Conservation (phyloP, 164 flowering plant species). For the Tetracentron sinense region DNA sequence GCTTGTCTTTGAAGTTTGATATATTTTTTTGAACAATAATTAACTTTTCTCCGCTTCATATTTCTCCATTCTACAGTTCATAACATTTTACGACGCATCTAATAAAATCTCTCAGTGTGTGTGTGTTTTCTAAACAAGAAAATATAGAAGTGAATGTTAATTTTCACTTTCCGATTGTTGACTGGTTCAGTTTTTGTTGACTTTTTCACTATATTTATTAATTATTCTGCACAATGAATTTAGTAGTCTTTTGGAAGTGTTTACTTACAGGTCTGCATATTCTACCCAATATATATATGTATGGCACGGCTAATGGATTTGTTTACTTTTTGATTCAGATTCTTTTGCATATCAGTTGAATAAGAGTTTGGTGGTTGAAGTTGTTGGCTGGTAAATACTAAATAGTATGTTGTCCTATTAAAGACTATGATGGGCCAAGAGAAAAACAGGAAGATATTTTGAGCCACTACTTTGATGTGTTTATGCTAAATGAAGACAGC, state of each 20-base stretch:
- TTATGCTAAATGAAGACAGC: conserved; percentile 50
- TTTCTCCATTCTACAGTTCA: no score
- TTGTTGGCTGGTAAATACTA: not conserved
- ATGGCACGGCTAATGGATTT: not conserved
- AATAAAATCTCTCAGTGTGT: no score
- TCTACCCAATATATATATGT: no score
- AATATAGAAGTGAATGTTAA: no score
- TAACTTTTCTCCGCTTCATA: not conserved
- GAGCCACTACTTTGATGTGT: conserved; percentile 27
- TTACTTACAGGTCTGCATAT: not conserved
- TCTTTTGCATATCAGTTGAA: not conserved
- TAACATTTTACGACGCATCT: no score
- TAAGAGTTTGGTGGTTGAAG: conserved; percentile 7
- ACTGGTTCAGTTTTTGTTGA: no score
- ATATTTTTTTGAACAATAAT: no score
- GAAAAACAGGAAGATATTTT: not conserved
- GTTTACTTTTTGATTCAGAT: conserved; percentile 5
- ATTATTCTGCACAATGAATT: no score
- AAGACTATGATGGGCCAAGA: not conserved
- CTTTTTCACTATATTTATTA: no score
- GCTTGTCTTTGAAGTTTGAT: not conserved
- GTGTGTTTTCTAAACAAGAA: no score
- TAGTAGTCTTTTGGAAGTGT: not conserved
- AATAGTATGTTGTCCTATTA: not conserved
- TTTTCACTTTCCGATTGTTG: no score